A percentile compares a stretch with the other conserved stretches of the same genome.
phyloP scores from a whole-genome alignment of 2,329 filamentous ascomycete genomes.

The Ophiostoma novo-ulmi region DNA sequence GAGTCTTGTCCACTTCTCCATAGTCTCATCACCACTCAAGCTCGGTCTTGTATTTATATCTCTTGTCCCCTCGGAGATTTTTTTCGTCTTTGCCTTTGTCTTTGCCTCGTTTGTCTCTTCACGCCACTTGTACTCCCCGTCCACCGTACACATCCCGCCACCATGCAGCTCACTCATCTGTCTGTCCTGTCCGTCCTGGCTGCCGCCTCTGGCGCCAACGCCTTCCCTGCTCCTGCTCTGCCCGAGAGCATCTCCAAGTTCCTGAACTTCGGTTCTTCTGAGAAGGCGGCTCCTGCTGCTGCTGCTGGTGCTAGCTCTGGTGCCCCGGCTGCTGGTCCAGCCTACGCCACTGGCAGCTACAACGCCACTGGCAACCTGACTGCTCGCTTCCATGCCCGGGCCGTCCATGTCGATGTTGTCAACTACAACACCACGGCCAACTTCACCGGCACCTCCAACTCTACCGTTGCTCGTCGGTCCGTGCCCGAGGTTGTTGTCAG shows the following conservation, averaged over 20 bases:
- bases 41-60: not conserved
- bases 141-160: not conserved
- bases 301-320: too few species aligned
- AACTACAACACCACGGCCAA: not conserved
- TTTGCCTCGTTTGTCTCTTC: not conserved
- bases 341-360: not conserved
- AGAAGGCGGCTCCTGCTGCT: not conserved
- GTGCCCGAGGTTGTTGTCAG: not conserved
- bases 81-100: too few species aligned
- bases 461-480: not conserved
- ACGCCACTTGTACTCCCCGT: not conserved
- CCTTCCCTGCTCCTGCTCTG: not conserved
- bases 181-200: slow-evolving; percentile 6
- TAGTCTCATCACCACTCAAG: not conserved
- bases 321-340: not conserved
- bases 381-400: not conserved
- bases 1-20: not conserved
- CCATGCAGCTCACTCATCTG: not conserved
- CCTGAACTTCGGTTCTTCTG: not conserved
- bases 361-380: slow-evolving; percentile 5
- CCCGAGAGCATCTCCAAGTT: not conserved
- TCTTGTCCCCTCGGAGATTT: not conserved
- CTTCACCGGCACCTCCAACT: not conserved
- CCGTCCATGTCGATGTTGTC: not conserved
- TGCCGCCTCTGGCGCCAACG: not conserved